Base-by-base conservation (phyloP, 768 basidiomycete genomes). In the Xerocomellus chrysenteron region DNA sequence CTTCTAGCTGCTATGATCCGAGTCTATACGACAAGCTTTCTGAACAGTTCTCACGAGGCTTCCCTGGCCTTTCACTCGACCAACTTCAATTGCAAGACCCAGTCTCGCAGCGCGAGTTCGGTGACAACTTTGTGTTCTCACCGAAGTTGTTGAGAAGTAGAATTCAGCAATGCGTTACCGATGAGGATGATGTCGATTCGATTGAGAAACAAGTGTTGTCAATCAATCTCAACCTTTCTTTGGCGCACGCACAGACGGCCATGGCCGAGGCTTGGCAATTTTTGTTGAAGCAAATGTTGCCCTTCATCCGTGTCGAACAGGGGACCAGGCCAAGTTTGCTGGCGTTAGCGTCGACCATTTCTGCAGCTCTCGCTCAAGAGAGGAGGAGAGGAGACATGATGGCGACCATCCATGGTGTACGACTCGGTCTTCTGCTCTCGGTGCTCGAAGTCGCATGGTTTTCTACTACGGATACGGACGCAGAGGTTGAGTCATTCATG, bases 141-240 rank as follows among this genome's bases (percentile, higher is more conserved):
- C 73, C 78, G 32, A 62, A 74, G 2, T 73, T 89, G 8, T 75
- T 90, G 28, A 81, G 82, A 45, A 76, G 76, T n/a, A 81, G 89
- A 17, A 74, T 91, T 45, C 80, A 80, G 33, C 82, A 62, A 39
- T 73, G 66, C 28, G 51, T 56, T 41, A 49, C 61, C 5, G 61
- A 70, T 2, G 72, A 75, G 13, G 76, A 81, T 6, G 74, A 71
- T 12, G 71, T 76, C 1, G 79, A 83, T 12, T 73, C 73, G 5
- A 74, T 84, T 14, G 82, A 89, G 60, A 82, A 79, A 47, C 78
- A 80, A 35, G 73, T 93, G 4, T 76, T 82, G 47, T 84, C 86
- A 1, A 84, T 95, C 69, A 97, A 97, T 70, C 80, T 94, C 61
- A 94, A 95, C 67, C 80, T 94, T 47, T 94, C 93, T 1, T 75